Evolutionary conservation across 1,284 basidiomycete species (phyloP), one percentile per base, ranked within the genome.

Genomic region (Sporisorium sorghi): DNA sequence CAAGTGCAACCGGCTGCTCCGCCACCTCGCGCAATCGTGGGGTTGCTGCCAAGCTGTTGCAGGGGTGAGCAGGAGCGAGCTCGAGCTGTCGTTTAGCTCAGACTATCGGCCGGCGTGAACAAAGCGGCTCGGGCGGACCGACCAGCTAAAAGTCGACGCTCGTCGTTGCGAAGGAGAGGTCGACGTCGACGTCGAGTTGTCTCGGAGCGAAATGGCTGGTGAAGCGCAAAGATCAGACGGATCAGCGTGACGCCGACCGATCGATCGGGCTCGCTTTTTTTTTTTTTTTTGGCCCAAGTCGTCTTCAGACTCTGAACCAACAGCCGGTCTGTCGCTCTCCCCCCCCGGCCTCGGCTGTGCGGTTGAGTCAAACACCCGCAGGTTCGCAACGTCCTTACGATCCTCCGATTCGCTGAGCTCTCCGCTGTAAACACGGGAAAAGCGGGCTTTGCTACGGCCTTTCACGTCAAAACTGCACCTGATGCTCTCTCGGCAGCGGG

Each of bases 201-300:
- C 15, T 40, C n/a, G 37, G 8, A 40, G n/a, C 37, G n/a, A 40
- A n/a, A 40, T 6, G 37, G n/a, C n/a, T 9, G 35, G n/a, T n/a
- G n/a, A n/a, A n/a, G n/a, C n/a, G n/a, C 37, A 14, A 40, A 33
- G 24, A 19, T 17, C 4, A 19, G 49, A n/a, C 2, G 9, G 15
- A 50, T 37, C 49, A 23, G 49, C 23, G 24, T 8, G 49, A 50
- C 17, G 35, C 5, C 23, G 33, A 11, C 33, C 11, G 15, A 24
- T 37, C 19, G 32, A 50, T 50, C 35, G 49, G 49, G 49, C 49
- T 26, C 14, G 19, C 32, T 24, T 32, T 33, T 30, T 6, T 23
- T 19, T 5, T 35, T 19, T 21, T 19, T 49, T n/a, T n/a, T n/a
- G n/a, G n/a, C n/a, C 19, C 5, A 35, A 21, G 32, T 17, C 32